Base-by-base conservation (phyloP, 1,284 basidiomycete genomes). In the Clitocybe nebularis region DNA sequence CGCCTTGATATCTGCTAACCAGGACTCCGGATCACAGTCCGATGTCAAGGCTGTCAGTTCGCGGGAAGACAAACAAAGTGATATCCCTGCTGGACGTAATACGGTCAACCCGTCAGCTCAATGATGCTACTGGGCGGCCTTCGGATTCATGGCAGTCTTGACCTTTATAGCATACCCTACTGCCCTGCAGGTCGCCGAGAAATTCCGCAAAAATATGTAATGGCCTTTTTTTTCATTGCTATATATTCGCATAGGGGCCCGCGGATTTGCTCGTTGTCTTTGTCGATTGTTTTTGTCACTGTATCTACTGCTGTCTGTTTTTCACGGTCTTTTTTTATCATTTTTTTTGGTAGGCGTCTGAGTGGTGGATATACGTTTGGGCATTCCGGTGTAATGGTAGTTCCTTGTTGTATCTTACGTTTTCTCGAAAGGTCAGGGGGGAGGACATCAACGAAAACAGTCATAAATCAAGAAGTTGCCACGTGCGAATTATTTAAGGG, bases 41-140 rank as follows among this genome's bases (percentile, higher is more conserved):
- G 29, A 14, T 32, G 29, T 5, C 13, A 32, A 32, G 13, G 3
- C 7, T 14, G 29, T 16, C 3, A 3, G n/a, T n/a, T n/a, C n/a
- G n/a, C n/a, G n/a, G n/a, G n/a, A n/a, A n/a, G n/a, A n/a, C n/a
- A n/a, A n/a, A n/a, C n/a, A n/a, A n/a, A n/a, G n/a, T n/a, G n/a
- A n/a, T n/a, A n/a, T 19, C 10, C 25, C 41, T 22, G 30, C 36
- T 8, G 24, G 26, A 8, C 30, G 20, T 10, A 23, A 20, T 26
- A 36, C 16, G 14, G 25, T 33, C 23, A 23, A 37, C 24, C 29
- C 21, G 10, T 21, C 32, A 6, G 4, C 5, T 11, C 46, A 46
- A 44, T 58, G 54, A 53, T 51, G 48, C 41, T 42, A 45, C 46
- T 53, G 50, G 56, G 55, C 45, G 46, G 42, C 55, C 53, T 51